Conservation (phyloP, 176 grass and related monocot genomes). For the Canna indica region DNA sequence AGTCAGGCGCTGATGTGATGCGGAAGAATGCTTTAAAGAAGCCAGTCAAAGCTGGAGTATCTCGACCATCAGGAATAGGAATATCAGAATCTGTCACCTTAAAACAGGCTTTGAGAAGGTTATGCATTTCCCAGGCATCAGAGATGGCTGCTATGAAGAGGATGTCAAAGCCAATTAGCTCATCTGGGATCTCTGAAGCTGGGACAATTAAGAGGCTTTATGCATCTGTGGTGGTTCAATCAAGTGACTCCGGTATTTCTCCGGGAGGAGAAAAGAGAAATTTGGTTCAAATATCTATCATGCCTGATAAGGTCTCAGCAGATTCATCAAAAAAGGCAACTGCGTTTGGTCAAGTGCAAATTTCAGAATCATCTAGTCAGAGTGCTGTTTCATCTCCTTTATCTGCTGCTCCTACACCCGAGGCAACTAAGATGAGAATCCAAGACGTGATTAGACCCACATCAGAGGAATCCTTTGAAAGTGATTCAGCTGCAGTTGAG, state of each 20-base stretch:
- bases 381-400: slow-evolving; percentile 29
- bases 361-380: slow-evolving; percentile 33
- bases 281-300: slow-evolving; percentile 33
- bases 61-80: slow-evolving; percentile 54
- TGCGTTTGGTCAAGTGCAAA: slow-evolving; percentile 19
- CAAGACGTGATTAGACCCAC: slow-evolving; percentile 76
- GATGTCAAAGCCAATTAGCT: slow-evolving; percentile 31
- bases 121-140: slow-evolving; percentile 93
- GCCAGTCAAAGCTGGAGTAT: slow-evolving; percentile 46
- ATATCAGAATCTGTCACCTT: slow-evolving; percentile 81
- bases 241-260: slow-evolving; percentile 17
- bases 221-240: slow-evolving; percentile 35
- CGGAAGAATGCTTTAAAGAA: slow-evolving; percentile 55
- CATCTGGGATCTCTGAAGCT: slow-evolving; percentile 36
- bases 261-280: slow-evolving; percentile 37
- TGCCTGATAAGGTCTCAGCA: slow-evolving; percentile 33
- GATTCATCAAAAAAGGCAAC: slow-evolving; percentile 28
- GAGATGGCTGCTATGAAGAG: slow-evolving; percentile 98
- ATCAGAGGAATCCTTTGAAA: slow-evolving; percentile 30
- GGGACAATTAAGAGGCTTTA: slow-evolving; percentile 59
- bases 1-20: slow-evolving; percentile 15
- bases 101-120: slow-evolving; percentile 82
- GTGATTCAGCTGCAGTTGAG: slow-evolving; percentile 7
- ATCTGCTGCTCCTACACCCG: slow-evolving; percentile 35
- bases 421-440: slow-evolving; percentile 73